Evolutionary conservation across 2,329 filamentous ascomycete genomes (phyloP), one percentile per base, ranked within the genome.

Genomic region (Alternaria atra): DNA sequence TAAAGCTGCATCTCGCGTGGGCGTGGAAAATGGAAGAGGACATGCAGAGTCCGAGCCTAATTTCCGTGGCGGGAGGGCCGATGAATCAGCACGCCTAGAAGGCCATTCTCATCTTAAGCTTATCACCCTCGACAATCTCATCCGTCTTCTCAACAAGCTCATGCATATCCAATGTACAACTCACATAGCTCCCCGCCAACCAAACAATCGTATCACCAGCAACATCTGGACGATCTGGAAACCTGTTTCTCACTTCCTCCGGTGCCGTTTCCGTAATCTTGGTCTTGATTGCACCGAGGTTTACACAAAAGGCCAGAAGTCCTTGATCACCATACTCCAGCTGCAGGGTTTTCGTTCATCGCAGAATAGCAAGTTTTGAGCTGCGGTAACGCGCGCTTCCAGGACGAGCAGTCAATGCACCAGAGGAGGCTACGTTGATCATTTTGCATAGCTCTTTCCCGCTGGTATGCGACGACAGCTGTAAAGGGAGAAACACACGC

Each of bases 291-390:
- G 59, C 64, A 10, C 69, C 69, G 4, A 66, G 69, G 52, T 72
- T 70, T 2, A 72, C 54, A 23, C 55, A 43, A 46, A 39, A 64
- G 6, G 64, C 61, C 6, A 63, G 32, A 4, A 72, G 53, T 23
- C 69, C 64, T 42, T 63, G 13, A 15, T 52, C 54, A 1, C 43
- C 54, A 47, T 71, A 68, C 37, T 86, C 85, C 1, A 73, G 73
- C 50, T 78, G 75, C 13, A 84, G 56, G 60, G 79, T 81, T 65
- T 87, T 84, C 2, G 80, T 82, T 34, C 86, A 78, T 15, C 84
- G 76, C 12, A 81, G 65, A 15, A 84, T 63, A 5, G 84, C 84
- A 40, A 85, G 75, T 66, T 86, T 86, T 40, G 76, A 79, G 2
- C 76, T 78, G 62, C 82, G 80, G 63, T 87, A 87, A 32, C 46